Evolutionary conservation across 1,284 basidiomycete species (phyloP).

Genomic region (Somion occarium): DNA sequence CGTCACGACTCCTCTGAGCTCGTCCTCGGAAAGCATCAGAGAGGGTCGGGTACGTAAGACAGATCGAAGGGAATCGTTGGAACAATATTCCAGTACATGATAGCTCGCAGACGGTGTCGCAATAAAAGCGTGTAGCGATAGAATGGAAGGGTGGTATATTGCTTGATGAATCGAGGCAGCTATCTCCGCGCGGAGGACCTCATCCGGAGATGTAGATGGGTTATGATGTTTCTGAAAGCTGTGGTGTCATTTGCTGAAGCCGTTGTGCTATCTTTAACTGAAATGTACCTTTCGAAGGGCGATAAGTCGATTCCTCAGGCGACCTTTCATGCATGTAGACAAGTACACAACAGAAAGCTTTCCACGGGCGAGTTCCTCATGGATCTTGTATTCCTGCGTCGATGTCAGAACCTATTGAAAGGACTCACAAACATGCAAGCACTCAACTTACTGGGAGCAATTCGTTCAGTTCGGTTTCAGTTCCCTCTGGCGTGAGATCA

Average conservation of each 20-base stretch:
- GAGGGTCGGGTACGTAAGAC: constrained; percentile 24
- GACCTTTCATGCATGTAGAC: constrained; percentile 37
- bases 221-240: constrained; percentile 8
- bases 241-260: constrained; percentile 8
- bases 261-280: not conserved
- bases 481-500: too few species aligned
- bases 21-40: constrained; percentile 27
- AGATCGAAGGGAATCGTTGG: constrained; percentile 33
- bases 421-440: too few species aligned
- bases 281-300: constrained; percentile 36
- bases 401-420: too few species aligned
- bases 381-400: constrained; percentile 36
- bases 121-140: constrained; percentile 43
- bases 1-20: constrained; percentile 35
- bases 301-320: constrained; percentile 34
- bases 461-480: too few species aligned
- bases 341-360: constrained; percentile 29
- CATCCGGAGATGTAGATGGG: not conserved
- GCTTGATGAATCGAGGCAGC: constrained; percentile 30
- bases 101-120: constrained; percentile 28
- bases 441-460: too few species aligned
- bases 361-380: constrained; percentile 30
- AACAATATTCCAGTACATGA: constrained; percentile 43
- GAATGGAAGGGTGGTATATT: constrained; percentile 45
- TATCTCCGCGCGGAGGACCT: constrained; percentile 1